Conservation (phyloP, 129 eudicot species). For the Centrapalus pauciflorus region DNA sequence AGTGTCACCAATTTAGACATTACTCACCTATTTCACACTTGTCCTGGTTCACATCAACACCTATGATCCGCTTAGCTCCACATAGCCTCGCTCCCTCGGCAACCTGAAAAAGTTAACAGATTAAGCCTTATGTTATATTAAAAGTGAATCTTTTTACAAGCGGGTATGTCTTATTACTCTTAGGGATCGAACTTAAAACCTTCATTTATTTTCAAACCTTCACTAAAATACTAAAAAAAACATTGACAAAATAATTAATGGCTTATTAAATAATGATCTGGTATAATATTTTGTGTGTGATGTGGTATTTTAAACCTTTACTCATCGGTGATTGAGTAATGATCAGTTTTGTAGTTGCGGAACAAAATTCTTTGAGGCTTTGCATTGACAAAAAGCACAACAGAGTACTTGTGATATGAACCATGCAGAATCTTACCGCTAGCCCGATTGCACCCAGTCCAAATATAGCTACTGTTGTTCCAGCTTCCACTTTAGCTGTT, state of each 20-base stretch:
- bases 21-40: slow-evolving; percentile 54
- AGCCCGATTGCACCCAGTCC: slow-evolving; percentile 72
- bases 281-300: no score
- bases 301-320: no score
- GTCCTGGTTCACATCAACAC: slow-evolving; percentile 58
- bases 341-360: neutral
- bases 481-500: slow-evolving; percentile 57
- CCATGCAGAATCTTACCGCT: slow-evolving; percentile 40
- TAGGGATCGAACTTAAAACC: no score
- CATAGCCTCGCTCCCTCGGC: slow-evolving; percentile 69
- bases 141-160: no score
- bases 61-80: slow-evolving; percentile 58
- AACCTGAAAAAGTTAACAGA: slow-evolving; percentile 37
- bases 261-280: no score
- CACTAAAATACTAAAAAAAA: no score
- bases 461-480: slow-evolving; percentile 64
- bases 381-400: neutral
- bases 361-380: no score
- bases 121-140: no score
- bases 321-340: neutral
- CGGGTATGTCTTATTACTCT: no score
- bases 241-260: neutral
- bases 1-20: neutral
- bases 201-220: no score
- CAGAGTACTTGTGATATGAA: neutral